These are phyloP conservation scores for Lyophyllum semitale DNA, from an alignment of 768 basidiomycete genomes.

Conservation along the genomic window DNA sequence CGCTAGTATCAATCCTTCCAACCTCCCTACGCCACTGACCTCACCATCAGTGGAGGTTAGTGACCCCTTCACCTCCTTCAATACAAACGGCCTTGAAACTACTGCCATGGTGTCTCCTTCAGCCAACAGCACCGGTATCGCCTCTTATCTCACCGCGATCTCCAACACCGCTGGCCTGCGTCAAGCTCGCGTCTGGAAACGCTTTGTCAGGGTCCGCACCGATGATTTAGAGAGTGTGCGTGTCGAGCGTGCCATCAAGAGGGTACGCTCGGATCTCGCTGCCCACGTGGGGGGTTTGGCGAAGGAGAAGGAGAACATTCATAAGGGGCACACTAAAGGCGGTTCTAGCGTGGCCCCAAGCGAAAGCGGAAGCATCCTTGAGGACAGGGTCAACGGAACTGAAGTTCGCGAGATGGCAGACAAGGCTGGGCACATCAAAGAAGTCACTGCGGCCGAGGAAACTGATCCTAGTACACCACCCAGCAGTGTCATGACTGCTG, in stretches of 20 bases:
- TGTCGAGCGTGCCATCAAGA: conserved; percentile 85
- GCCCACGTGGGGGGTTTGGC: conserved; percentile 53
- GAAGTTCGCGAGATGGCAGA: conserved; percentile 42
- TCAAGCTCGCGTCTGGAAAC: conserved; percentile 73
- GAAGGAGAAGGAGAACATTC: conserved; percentile 35
- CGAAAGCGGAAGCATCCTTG: conserved; percentile 21
- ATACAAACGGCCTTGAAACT: conserved; percentile 29
- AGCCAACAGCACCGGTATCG: conserved; percentile 64
- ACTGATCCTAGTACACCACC: conserved; percentile 1
- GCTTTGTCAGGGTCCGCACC: conserved; percentile 81
- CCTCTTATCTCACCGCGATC: conserved; percentile 77
- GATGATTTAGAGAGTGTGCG: conserved; percentile 89
- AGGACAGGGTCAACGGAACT: conserved; percentile 33
- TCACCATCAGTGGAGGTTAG: conserved; percentile 56
- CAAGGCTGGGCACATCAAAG: conserved; percentile 34
- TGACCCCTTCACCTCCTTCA: conserved; percentile 61
- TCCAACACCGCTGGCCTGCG: conserved; percentile 69
- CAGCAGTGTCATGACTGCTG: conserved; percentile 3
- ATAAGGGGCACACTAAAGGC: conserved; percentile 10
- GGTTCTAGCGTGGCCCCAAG: conserved; percentile 17
- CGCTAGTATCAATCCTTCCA: conserved; percentile 33
- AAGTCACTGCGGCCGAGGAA: conserved; percentile 21
- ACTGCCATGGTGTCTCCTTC: conserved; percentile 35
- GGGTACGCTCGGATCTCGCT: conserved; percentile 82
- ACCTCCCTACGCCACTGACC: conserved; percentile 45